phyloP scores from a whole-genome alignment of 2,329 filamentous ascomycete genomes.

The Xylariaceae sp. region DNA sequence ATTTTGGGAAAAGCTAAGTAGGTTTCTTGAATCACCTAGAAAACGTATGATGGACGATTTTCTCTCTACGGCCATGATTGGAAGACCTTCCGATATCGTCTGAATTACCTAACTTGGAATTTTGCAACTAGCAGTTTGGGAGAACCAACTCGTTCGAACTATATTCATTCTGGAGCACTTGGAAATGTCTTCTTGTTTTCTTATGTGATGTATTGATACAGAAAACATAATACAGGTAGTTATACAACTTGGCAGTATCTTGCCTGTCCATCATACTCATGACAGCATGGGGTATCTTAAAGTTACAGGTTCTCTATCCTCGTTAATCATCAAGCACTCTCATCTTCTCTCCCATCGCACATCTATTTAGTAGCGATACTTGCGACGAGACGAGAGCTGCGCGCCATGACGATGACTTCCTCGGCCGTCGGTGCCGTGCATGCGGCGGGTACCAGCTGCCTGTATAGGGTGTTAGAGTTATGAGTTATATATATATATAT shows the following conservation, averaged over 20 bases:
- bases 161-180: no score
- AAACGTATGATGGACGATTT: no score
- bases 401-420: conserved; percentile 51
- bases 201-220: no score
- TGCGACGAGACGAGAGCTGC: conserved; percentile 14
- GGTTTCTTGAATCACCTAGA: no score
- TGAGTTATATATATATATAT: no score
- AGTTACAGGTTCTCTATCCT: not conserved
- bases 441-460: conserved; percentile 76
- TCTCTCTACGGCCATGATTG: conserved; percentile 19
- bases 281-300: conserved; percentile 21
- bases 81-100: conserved; percentile 13
- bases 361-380: conserved; percentile 23
- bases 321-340: not conserved
- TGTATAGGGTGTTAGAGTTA: conserved; percentile 41
- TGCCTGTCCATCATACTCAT: not conserved
- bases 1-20: no score
- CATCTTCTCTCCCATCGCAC: no score
- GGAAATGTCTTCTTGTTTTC: no score
- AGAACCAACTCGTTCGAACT: no score
- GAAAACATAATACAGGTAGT: no score
- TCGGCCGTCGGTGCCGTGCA: conserved; percentile 76
- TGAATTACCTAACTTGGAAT: not conserved
- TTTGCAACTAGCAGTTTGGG: not conserved
- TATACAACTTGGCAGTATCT: not conserved